Evolutionary conservation across 345 rosid genomes (phyloP), one percentile per base, ranked within the genome.

Genomic region (Brassica cretica): DNA sequence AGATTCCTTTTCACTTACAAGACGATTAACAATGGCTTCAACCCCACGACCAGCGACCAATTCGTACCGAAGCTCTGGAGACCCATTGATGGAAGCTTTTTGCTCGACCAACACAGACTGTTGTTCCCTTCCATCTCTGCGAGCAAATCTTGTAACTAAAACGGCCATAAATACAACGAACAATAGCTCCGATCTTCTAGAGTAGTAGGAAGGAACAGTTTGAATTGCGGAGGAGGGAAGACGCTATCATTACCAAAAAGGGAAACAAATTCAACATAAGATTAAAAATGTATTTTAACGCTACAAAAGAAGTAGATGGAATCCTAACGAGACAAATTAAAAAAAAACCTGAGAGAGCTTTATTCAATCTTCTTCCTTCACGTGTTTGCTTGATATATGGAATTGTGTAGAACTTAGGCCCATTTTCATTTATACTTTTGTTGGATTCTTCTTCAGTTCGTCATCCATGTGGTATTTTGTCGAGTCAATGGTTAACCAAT

Each of bases 11-110:
- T 59, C 30, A 85, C 92, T 66, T 32, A 92, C 97, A 91, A 89
- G 32, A 33, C 88, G 87, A 82, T 93, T 93, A 68, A 89, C 77
- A n/a, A 86, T 78, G 24, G 85, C 72, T 76, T 88, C 94, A 58
- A 87, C 27, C 27, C 86, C 88, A 37, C 33, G 29, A 75, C 72
- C 70, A 27, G 82, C 53, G 74, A 76, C 62, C 59, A 53, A 18
- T 25, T 51, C 81, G 3, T 35, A 24, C 44, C n/a, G 76, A 46
- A 82, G 58, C 64, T 32, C 71, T 0, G 80, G 9, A 0, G 89
- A 63, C 10, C 66, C 84, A 32, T 58, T 71, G 21, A 83, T 68
- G 2, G 80, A 70, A 53, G 76, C 73, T 75, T 89, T 90, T 62
- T 84, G 86, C 77, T 87, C 85, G 18, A 87, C 14, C 15, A 72